Conservation (phyloP, 352 stramenopile species). For the Phytophthora syringae region DNA sequence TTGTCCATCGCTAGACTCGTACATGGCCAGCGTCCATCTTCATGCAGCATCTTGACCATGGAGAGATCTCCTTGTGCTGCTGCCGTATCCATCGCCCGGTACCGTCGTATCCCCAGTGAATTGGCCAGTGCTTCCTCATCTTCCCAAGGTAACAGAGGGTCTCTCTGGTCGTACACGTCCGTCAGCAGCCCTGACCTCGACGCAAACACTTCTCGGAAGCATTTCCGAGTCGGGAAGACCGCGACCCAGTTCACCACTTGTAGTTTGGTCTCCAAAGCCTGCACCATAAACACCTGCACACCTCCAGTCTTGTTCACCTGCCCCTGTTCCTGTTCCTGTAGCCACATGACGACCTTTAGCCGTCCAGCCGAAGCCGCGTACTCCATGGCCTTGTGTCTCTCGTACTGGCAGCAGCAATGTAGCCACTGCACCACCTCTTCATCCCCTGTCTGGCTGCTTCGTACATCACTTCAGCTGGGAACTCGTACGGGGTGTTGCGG, state of each 20-base stretch:
- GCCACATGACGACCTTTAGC: slow-evolving; percentile 47
- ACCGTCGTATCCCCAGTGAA: slow-evolving; percentile 21
- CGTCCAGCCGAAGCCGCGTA: slow-evolving; percentile 35
- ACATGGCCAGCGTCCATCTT: slow-evolving; percentile 41
- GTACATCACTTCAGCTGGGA: slow-evolving; percentile 49
- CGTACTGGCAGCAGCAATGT: slow-evolving; percentile 42
- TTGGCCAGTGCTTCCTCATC: slow-evolving; percentile 4
- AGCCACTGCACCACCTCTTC: slow-evolving; percentile 49
- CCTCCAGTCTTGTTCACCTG: background rate
- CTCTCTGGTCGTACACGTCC: slow-evolving; percentile 40
- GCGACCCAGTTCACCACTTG: slow-evolving; percentile 48
- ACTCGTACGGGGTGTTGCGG: slow-evolving; percentile 41
- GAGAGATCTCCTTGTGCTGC: slow-evolving; percentile 38
- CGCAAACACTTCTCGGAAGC: slow-evolving; percentile 44
- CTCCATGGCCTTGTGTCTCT: slow-evolving; percentile 50
- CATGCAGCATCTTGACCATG: slow-evolving; percentile 44
- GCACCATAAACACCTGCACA: slow-evolving; percentile 39
- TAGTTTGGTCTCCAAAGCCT: slow-evolving; percentile 27
- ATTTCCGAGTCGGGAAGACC: slow-evolving; percentile 32
- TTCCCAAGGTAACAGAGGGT: slow-evolving; percentile 38
- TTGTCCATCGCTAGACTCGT: slow-evolving; percentile 49
- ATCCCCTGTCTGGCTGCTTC: slow-evolving; percentile 45
- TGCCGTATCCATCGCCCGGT: slow-evolving; percentile 39
- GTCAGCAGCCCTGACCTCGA: slow-evolving; percentile 37
- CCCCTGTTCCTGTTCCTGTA: slow-evolving; percentile 29